Evolutionary conservation across 2,329 filamentous ascomycete species (phyloP).

Genomic region (Aspergillus udagawae): DNA sequence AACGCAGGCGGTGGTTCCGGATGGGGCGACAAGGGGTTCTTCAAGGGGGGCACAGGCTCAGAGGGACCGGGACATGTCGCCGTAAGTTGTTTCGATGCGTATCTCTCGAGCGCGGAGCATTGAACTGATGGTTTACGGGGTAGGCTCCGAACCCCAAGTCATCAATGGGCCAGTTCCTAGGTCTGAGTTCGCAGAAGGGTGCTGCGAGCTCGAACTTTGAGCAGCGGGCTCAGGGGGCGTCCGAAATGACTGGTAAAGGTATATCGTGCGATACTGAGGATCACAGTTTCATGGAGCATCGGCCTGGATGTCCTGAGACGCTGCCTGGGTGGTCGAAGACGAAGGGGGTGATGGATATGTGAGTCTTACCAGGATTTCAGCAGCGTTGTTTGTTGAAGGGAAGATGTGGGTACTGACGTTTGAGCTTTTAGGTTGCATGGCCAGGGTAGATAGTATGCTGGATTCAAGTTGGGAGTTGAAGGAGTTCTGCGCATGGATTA

Average conservation of each 20-base stretch:
- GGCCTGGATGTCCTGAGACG: conserved; percentile 24
- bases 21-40: conserved; percentile 20
- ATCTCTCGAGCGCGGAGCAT: background rate
- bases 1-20: conserved; percentile 18
- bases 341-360: conserved; percentile 17
- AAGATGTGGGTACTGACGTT: background rate
- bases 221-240: conserved; percentile 9
- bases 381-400: background rate
- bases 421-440: conserved; percentile 1
- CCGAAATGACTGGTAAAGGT: conserved; percentile 8
- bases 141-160: conserved; percentile 20
- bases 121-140: background rate
- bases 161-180: conserved; percentile 25
- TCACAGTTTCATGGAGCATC: conserved; percentile 26
- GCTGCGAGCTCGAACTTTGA: conserved; percentile 19
- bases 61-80: conserved; percentile 22
- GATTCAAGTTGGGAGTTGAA: background rate
- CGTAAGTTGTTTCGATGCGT: conserved; percentile 14
- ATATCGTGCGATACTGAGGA: conserved; percentile 27
- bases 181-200: conserved; percentile 25
- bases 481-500: background rate
- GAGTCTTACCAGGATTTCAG: background rate
- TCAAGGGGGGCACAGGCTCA: conserved; percentile 14
- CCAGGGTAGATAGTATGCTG: conserved; percentile 1
- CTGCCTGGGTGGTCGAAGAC: conserved; percentile 28